These are phyloP conservation scores for Asterochloris sp. DNA, from an alignment of 139 green algal species.

Conservation along the genomic window DNA sequence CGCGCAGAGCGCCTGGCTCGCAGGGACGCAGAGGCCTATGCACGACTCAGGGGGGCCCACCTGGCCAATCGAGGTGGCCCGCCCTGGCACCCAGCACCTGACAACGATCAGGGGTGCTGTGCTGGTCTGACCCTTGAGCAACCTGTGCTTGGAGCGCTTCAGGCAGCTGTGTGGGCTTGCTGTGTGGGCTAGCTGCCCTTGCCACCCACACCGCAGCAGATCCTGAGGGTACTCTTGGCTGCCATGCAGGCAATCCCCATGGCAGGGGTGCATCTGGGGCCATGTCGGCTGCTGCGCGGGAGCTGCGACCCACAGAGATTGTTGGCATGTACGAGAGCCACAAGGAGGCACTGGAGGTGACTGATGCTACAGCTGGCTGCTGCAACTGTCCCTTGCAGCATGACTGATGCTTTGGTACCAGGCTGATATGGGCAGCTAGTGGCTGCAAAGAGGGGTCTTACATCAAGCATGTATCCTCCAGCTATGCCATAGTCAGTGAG, in stretches of 20 bases:
- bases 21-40: conserved; percentile 54
- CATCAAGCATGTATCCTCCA: too few relatives aligned
- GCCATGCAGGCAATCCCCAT: background rate
- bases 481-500: too few relatives aligned
- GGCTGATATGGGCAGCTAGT: too few relatives aligned
- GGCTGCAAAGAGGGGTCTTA: too few relatives aligned
- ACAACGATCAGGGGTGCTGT: too few relatives aligned
- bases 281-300: conserved; percentile 53
- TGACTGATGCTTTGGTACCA: too few relatives aligned
- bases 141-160: too few relatives aligned
- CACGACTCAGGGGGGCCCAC: conserved; percentile 21
- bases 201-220: too few relatives aligned
- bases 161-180: background rate
- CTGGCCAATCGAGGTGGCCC: conserved; percentile 2
- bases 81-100: background rate
- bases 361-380: background rate
- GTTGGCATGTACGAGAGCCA: conserved; percentile 67
- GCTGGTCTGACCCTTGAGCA: too few relatives aligned
- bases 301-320: conserved; percentile 72
- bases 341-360: conserved; percentile 42
- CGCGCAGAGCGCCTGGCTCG: conserved; percentile 53
- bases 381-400: too few relatives aligned
- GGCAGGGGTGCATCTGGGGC: conserved; percentile 30
- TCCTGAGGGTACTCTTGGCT: too few relatives aligned
- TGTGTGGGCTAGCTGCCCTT: background rate